A percentile compares a stretch with the other conserved stretches of the same genome.
Evolutionary conservation across 2,329 filamentous ascomycete species (phyloP).

Genomic region (Didymella sp.): DNA sequence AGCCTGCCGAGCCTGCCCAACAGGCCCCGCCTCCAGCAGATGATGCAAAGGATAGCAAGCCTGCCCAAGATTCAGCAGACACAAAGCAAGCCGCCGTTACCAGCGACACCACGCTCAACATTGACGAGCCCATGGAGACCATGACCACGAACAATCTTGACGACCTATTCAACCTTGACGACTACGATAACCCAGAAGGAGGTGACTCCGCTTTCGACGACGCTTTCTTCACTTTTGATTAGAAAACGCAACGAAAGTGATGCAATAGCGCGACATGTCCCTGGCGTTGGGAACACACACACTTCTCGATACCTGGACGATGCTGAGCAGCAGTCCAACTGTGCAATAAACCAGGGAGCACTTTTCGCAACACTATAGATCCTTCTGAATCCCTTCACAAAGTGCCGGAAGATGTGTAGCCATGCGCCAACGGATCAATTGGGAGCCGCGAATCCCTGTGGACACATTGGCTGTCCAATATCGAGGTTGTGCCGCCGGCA

Average conservation of each 20-base stretch:
- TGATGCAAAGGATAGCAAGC: conserved; percentile 7
- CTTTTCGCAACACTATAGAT: not conserved
- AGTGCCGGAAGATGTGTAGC: not conserved
- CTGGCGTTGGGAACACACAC: not conserved
- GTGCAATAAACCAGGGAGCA: too few species aligned
- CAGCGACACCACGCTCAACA: conserved; percentile 5
- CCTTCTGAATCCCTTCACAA: not conserved
- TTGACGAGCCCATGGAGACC: conserved; percentile 37
- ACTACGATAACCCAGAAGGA: conserved; percentile 41
- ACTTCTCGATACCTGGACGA: not conserved
- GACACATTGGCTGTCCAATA: not conserved
- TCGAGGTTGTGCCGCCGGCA: not conserved
- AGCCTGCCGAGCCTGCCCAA: conserved; percentile 17
- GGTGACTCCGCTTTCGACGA: conserved; percentile 47
- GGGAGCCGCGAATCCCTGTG: not conserved
- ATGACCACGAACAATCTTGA: conserved; percentile 45
- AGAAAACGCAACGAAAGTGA: not conserved
- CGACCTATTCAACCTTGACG: conserved; percentile 47
- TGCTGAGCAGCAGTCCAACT: too few species aligned
- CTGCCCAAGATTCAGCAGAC: conserved; percentile 4
- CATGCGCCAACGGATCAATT: not conserved
- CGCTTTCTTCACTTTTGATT: conserved; percentile 48
- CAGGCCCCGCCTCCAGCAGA: not conserved
- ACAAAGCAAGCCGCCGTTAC: conserved; percentile 6
- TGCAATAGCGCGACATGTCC: not conserved